Evolutionary conservation across 2,329 filamentous ascomycete species (phyloP).

Genomic region (Penicillium sp.): DNA sequence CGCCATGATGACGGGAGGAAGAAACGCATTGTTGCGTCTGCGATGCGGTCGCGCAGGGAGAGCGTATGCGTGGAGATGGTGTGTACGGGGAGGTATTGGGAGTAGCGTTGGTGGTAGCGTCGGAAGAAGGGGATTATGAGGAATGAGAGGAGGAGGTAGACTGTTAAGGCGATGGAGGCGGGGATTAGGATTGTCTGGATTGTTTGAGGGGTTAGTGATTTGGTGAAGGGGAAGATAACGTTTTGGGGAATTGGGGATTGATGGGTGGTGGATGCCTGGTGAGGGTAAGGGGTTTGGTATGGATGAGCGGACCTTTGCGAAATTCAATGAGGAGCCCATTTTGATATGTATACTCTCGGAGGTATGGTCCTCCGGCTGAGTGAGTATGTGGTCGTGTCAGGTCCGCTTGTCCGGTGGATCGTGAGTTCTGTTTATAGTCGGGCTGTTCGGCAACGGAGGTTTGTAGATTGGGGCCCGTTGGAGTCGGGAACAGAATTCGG

Average conservation of each 20-base stretch:
- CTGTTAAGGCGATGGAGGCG: slow-evolving; percentile 70
- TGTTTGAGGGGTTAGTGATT: slow-evolving; percentile 2
- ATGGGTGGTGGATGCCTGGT: background rate
- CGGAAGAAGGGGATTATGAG: slow-evolving; percentile 72
- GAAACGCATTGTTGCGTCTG: slow-evolving; percentile 50
- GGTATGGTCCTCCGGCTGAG: background rate
- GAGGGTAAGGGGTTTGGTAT: background rate
- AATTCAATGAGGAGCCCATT: slow-evolving; percentile 40
- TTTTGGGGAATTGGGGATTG: background rate
- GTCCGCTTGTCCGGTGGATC: slow-evolving; percentile 2
- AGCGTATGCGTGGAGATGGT: slow-evolving; percentile 59
- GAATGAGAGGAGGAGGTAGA: slow-evolving; percentile 72
- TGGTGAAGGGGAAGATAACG: background rate
- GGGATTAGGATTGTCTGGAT: slow-evolving; percentile 72
- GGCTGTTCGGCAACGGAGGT: slow-evolving; percentile 8
- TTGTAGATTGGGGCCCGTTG: slow-evolving; percentile 7
- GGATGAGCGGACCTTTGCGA: slow-evolving; percentile 38
- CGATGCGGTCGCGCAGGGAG: slow-evolving; percentile 57
- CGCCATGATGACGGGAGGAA: slow-evolving; percentile 54
- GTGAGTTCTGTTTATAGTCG: slow-evolving; percentile 14
- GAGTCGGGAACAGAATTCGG: slow-evolving; percentile 8
- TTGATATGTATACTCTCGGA: slow-evolving; percentile 2
- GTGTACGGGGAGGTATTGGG: slow-evolving; percentile 74
- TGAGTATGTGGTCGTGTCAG: background rate
- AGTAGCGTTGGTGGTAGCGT: slow-evolving; percentile 72